Base-by-base conservation (phyloP, 164 flowering plant genomes). In the Vitis labrusca region DNA sequence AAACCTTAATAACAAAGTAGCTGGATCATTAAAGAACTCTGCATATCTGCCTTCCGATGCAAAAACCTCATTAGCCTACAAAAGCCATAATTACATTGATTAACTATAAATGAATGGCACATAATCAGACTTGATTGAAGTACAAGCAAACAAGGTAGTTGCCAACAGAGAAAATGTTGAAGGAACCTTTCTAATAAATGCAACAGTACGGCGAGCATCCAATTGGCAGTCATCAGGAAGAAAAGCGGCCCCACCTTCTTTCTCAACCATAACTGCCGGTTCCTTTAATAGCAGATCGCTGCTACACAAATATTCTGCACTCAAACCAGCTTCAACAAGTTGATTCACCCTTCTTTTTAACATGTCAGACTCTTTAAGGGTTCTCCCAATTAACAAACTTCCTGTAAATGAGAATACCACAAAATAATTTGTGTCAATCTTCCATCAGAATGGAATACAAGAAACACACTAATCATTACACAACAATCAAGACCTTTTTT, bases 1-100 rank as follows among this genome's bases (percentile, higher is more conserved):
- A 76, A 32, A 92, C 98, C 97, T 91, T 73, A 86, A n/a, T 48
- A 95, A 83, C 69, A 77, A 48, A 37, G 79, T 73, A 15, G 80
- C 96, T 49, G 98, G 96, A n/a, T 95, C 90, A 78, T 93, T 65
- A 75, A 69, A 95, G 67, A 91, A 91, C 78, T 93, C 99, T 13
- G 83, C 89, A 85, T 95, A 95, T 84, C 98, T 89, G 47, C 93
- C 92, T 73, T 81, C 71, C 3, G 83, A 77, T 64, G 79, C 80
- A 76, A 86, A 92, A 9, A 64, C 57, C 66, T 90, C 84, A 83
- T 94, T 94, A 66, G 60, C 88, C 99, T 92, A 74, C 70, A 84
- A 7, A 50, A 70, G 32, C 29, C 59, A 70, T 13, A 58, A 16
- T 57, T 62, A 12, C 50, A 51, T 14, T 44, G 62, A 49, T 72